phyloP scores from a whole-genome alignment of 768 basidiomycete genomes.

The Glaciozyma martinii region DNA sequence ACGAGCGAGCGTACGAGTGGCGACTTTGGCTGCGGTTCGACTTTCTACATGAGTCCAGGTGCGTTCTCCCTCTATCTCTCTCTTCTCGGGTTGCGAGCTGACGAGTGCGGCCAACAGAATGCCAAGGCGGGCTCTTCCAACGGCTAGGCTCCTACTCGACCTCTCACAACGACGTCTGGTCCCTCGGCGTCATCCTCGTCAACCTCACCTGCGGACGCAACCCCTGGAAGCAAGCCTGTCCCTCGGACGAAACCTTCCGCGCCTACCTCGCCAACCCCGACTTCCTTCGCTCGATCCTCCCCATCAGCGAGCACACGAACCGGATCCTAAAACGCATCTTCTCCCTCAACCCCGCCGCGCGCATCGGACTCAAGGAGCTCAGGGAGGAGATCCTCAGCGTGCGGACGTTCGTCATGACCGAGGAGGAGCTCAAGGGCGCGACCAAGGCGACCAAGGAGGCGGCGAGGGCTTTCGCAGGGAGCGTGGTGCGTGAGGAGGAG shows the following conservation, averaged over 20 bases:
- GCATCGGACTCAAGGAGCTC: constrained; percentile 58
- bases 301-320: constrained; percentile 61
- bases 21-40: constrained; percentile 90
- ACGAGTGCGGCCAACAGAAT: constrained; percentile 38
- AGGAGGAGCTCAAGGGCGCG: constrained; percentile 32
- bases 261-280: constrained; percentile 60
- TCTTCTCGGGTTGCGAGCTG: constrained; percentile 32
- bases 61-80: constrained; percentile 9
- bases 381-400: constrained; percentile 46
- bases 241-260: constrained; percentile 62
- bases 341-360: constrained; percentile 52
- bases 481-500: constrained; percentile 2
- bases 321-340: constrained; percentile 63
- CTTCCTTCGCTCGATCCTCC: constrained; percentile 59
- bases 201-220: constrained; percentile 71
- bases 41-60: constrained; percentile 96
- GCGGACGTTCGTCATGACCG: constrained; percentile 34
- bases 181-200: constrained; percentile 68
- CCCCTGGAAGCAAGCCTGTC: constrained; percentile 64
- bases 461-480: constrained; percentile 30
- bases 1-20: constrained; percentile 74
- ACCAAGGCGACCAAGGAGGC: constrained; percentile 34
- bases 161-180: constrained; percentile 89
- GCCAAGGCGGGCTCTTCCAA: constrained; percentile 50
- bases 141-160: constrained; percentile 53